Evolutionary conservation across 176 grass and related monocot genomes (phyloP), one percentile per base, ranked within the genome.

Genomic region (Zea luxurians): DNA sequence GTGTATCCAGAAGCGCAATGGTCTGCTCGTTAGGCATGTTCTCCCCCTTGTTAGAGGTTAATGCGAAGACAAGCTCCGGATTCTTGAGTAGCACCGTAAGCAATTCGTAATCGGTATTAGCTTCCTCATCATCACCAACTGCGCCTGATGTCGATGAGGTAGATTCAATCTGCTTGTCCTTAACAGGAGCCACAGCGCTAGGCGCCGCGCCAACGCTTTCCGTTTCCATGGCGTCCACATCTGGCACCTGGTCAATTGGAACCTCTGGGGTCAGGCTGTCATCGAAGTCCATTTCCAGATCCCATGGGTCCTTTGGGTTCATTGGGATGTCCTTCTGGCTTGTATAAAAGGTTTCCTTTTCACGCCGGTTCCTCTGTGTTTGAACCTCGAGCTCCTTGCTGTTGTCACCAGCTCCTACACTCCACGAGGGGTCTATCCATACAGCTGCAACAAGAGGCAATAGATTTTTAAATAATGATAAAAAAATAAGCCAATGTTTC

Each of bases 51-150:
- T 80, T 89, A 13, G 89, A 92, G 47, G 96, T 95, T 66, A 99
- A 64, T 57, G 96, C 96, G 87, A 99, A 95, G 3, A 99, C 96
- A 49, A 99, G 82, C 69, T 99, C 88, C 0, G 96, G 96, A 78
- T 99, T 99, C 76, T 91, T 95, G 35, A 99, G 86, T 76, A 99
- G 81, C 78, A 99, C 92, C 0, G 92, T 88, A 48, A 99, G 92
- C 72, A 99, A 85, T 84, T 95, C 96, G 48, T 93, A 83, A 80
- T 99, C 96, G 2, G 96, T 84, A 44, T 87, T 88, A 37, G 61
- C 36, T 27, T 49, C 53, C 61, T 52, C 57, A 53, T 44, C 54
- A 64, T 75, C 7, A 66, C 82, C 10, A 71, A 82, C 74, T 83
- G 80, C 47, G 64, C 70, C 74, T 49, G 89, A 82, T 27, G 79